phyloP scores from a whole-genome alignment of 1,139 yeast genomes.

The Candida sp. region DNA sequence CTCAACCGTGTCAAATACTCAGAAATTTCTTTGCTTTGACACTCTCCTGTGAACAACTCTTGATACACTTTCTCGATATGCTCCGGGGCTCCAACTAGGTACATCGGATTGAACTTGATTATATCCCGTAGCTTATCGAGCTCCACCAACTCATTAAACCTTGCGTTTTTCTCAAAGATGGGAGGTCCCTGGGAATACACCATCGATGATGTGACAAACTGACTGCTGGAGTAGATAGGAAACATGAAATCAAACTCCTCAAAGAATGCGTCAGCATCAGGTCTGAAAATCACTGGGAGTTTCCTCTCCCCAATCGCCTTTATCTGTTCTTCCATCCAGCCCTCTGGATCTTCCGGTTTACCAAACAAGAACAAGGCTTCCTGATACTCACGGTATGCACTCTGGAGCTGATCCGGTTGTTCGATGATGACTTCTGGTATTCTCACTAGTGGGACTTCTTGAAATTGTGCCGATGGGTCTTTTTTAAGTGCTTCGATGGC shows the following conservation, averaged over 20 bases:
- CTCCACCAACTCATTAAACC: slow-evolving; percentile 7
- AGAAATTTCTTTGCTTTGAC: neutral
- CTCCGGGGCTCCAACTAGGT: slow-evolving; percentile 7
- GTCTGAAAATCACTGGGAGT: neutral
- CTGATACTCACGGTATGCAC: slow-evolving; percentile 1
- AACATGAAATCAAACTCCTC: slow-evolving; percentile 9
- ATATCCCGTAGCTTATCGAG: slow-evolving; percentile 8
- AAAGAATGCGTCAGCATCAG: slow-evolving; percentile 1
- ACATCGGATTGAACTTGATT: slow-evolving; percentile 12
- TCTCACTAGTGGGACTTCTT: no score
- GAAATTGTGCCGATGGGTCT: no score
- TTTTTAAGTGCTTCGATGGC: no score
- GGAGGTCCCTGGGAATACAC: neutral
- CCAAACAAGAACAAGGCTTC: neutral
- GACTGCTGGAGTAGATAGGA: slow-evolving; percentile 5
- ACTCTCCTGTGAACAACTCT: neutral
- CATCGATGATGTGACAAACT: slow-evolving; percentile 5
- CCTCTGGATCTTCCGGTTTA: neutral
- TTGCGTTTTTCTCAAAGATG: slow-evolving; percentile 1
- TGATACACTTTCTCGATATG: neutral
- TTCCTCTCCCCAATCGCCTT: neutral
- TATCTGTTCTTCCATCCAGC: neutral
- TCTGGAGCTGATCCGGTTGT: neutral
- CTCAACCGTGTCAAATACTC: slow-evolving; percentile 2
- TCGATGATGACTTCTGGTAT: neutral